Conservation (phyloP, 108 stramenopile genomes). For the Chaetoceros tenuissimus region DNA sequence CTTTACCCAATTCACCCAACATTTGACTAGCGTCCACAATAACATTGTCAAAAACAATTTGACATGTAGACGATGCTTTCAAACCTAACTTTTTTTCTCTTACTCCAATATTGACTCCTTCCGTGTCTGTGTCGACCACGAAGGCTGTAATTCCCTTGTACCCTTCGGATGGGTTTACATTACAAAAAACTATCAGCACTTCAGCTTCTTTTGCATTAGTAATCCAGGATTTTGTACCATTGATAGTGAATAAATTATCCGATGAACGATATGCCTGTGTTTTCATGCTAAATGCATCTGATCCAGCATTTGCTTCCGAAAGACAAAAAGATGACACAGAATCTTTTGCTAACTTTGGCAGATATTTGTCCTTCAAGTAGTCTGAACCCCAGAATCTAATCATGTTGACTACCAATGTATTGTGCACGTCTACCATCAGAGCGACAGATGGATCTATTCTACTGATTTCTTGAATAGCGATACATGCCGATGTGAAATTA, state of each 20-base stretch:
- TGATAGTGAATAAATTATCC: slow-evolving; percentile 75
- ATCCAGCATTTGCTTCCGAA: slow-evolving; percentile 81
- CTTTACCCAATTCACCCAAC: slow-evolving; percentile 85
- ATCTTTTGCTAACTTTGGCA: slow-evolving; percentile 79
- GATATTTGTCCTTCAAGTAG: slow-evolving; percentile 61
- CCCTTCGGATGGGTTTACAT: slow-evolving; percentile 66
- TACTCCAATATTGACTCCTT: slow-evolving; percentile 74
- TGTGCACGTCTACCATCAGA: slow-evolving; percentile 92
- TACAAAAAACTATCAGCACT: slow-evolving; percentile 90
- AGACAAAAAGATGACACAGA: slow-evolving; percentile 86
- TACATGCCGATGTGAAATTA: slow-evolving; percentile 81
- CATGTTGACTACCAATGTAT: slow-evolving; percentile 93
- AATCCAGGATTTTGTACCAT: slow-evolving; percentile 93
- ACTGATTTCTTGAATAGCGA: slow-evolving; percentile 90
- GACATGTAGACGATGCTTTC: slow-evolving; percentile 86
- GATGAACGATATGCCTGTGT: slow-evolving; percentile 58
- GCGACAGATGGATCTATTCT: slow-evolving; percentile 87
- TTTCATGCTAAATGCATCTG: slow-evolving; percentile 91
- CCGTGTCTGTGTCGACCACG: slow-evolving; percentile 76
- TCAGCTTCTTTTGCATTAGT: slow-evolving; percentile 86
- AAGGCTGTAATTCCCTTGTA: slow-evolving; percentile 96
- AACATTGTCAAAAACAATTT: slow-evolving; percentile 82
- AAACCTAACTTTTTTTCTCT: slow-evolving; percentile 91
- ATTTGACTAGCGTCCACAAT: slow-evolving; percentile 63
- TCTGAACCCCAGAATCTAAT: slow-evolving; percentile 86